Base-by-base conservation (phyloP, 176 grass and related monocot species). In the Bothriochloa decipiens region DNA sequence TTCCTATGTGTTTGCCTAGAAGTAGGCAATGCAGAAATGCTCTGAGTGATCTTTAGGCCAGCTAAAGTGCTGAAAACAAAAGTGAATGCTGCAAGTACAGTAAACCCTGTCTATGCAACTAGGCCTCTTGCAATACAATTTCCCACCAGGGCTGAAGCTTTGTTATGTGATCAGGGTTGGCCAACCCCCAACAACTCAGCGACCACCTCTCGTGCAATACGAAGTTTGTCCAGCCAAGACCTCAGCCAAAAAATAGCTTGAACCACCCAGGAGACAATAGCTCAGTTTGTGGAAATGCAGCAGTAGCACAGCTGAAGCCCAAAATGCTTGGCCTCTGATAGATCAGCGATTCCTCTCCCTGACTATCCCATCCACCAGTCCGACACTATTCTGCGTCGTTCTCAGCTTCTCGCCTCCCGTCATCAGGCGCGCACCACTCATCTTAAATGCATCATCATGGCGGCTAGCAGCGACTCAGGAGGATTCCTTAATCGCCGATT, bases 1-100 rank as follows among this genome's bases (percentile, higher is more conserved):
- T 58, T 70, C 22, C 47, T 16, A 39, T 8, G 17, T 82, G 8
- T 70, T 81, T 82, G n/a, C 36, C 33, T 20, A 60, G 47, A 71
- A 71, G 42, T 36, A 82, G 20, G 39, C 35, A 26, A 72, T 12
- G 1, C 14, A 55, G 8, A 47, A 70, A 60, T 71, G 67, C 10
- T 71, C 32, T 14, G 11, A 29, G 14, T 29, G 36, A 82, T 11
- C 43, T 69, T 26, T 39, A 39, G 64, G 29, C 16, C 9, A 3
- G 46, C 40, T 65, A 41, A 49, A 20, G 40, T 57, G 17, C 49
- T 4, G 17, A 55, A 75, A 50, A 74, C 29, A 55, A 75, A 50
- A 74, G 73, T 55, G 28, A 57, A 75, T 5, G 9, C 73, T 55
- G 16, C 16, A 65, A 65, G 32, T 64, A 18, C 15, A 11, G 3